Evolutionary conservation across 306 rosid species (phyloP), one percentile per base, ranked within the genome.

Genomic region (Trichosanthes cucumerina): DNA sequence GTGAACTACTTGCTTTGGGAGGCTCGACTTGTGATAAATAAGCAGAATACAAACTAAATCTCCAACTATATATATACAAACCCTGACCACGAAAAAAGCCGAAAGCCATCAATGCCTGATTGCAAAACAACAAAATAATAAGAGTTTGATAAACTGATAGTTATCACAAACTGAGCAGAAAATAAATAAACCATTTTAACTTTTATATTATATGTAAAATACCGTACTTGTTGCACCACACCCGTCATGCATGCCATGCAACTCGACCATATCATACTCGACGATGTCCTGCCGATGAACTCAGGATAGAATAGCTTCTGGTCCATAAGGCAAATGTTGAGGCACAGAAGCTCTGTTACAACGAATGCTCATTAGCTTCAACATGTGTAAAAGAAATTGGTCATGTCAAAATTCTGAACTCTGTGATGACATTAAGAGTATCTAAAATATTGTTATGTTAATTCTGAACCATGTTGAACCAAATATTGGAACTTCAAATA

Each of bases 291-390:
- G 0, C 41, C 28, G 33, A 53, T 71, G 77, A 69, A 58, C 68
- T 85, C 81, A 82, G 66, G 89, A 76, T 41, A 90, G 78, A 80
- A 90, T 84, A 41, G 93, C 89, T 63, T 31, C 78, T 21, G 88
- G 66, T 59, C 93, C 90, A 41, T 68, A 83, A 68, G 64, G 77
- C 76, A 93, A 84, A 6, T 74, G 83, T 10, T 86, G 84, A 73
- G 88, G 86, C 52, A 84, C 81, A 75, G 84, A 86, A 82, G 86
- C 88, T 84, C 97, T 91, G 88, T 43, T 34, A 59, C 49, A 52
- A 85, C 28, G 15, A 63, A 75, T 26, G 15, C 47, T 23, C 12
- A 0, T 63, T 13, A 34, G 56, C 28, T 34, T 64, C 46, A 58
- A 36, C 11, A 75, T 15, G 12, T 18, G 23, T 60, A 14, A 70